Conservation (phyloP, 78 protist species). For the Dictyostelium capitatum region DNA sequence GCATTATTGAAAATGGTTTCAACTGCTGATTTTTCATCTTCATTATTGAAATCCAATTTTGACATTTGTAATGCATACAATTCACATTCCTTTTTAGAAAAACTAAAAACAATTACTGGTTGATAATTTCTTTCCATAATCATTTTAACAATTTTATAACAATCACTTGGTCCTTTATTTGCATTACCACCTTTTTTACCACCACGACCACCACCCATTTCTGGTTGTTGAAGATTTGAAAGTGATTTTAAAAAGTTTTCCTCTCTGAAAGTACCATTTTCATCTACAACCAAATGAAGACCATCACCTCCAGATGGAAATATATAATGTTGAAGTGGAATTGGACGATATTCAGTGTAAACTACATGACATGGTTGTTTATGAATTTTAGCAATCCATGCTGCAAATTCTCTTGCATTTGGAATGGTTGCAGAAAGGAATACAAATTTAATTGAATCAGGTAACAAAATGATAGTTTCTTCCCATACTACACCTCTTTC, state of each 20-base stretch:
- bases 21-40: slow-evolving; percentile 70
- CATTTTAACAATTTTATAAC: slow-evolving; percentile 91
- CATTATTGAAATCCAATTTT: slow-evolving; percentile 75
- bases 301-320: slow-evolving; percentile 93
- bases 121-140: slow-evolving; percentile 90
- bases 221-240: slow-evolving; percentile 40
- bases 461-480: slow-evolving; percentile 95
- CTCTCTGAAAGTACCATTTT: slow-evolving; percentile 87
- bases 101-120: slow-evolving; percentile 93
- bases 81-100: slow-evolving; percentile 90
- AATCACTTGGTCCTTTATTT: slow-evolving; percentile 74
- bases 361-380: slow-evolving; percentile 88
- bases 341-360: slow-evolving; percentile 93
- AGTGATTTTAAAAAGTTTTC: slow-evolving; percentile 63
- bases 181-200: not conserved
- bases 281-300: slow-evolving; percentile 92
- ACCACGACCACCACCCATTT: slow-evolving; percentile 24
- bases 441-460: slow-evolving; percentile 87
- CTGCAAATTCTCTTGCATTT: slow-evolving; percentile 95
- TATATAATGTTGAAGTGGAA: slow-evolving; percentile 94
- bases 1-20: slow-evolving; percentile 91
- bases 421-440: slow-evolving; percentile 97
- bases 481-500: slow-evolving; percentile 99
- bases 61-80: slow-evolving; percentile 74
- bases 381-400: slow-evolving; percentile 92